Base-by-base conservation (phyloP, 768 basidiomycete genomes). In the Trametes cingulata region DNA sequence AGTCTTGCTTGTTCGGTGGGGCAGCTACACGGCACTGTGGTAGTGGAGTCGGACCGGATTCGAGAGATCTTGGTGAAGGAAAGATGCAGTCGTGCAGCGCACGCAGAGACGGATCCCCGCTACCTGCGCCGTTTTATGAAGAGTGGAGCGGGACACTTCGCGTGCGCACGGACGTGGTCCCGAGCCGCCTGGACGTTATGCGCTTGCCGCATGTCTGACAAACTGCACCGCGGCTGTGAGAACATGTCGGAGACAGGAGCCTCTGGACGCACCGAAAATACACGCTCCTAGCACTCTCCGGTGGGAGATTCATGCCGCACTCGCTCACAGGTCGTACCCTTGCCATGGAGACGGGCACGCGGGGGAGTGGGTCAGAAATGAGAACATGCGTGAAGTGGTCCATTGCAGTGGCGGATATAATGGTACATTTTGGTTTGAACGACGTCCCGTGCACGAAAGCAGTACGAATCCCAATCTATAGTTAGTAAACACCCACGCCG, bases 401-500 rank as follows among this genome's bases (percentile, higher is more conserved):
- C 61, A 58, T 63, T 63, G 61, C 12, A 35, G 47, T 36, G 50
- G 52, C 14, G 56, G 27, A 56, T 59, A 53, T 56, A 60, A 19
- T 58, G 48, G 46, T 65, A 65, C 63, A 65, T 58, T 65, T 61
- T 62, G 43, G 55, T 59, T 63, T 46, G 45, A 56, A 47, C 56
- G 60, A 43, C 51, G 43, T 59, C 56, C 52, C 45, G 29, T 61
- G 56, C 64, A 46, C 52, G 43, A 57, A 20, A 46, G 52, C 52
- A 52, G 24, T 42, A 55, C 19, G 52, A 56, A 58, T 39, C 33
- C 24, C 55, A 45, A 25, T 62, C 61, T 63, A 58, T 48, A 52
- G 46, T 50, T 60, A 65, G 56, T 69, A 71, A 51, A 61, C 52
- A 62, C 65, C 65, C 52, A 60, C 60, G 33, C 65, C 65, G 37